phyloP scores from a whole-genome alignment of 768 basidiomycete genomes.

The Naematelia aurantialba region DNA sequence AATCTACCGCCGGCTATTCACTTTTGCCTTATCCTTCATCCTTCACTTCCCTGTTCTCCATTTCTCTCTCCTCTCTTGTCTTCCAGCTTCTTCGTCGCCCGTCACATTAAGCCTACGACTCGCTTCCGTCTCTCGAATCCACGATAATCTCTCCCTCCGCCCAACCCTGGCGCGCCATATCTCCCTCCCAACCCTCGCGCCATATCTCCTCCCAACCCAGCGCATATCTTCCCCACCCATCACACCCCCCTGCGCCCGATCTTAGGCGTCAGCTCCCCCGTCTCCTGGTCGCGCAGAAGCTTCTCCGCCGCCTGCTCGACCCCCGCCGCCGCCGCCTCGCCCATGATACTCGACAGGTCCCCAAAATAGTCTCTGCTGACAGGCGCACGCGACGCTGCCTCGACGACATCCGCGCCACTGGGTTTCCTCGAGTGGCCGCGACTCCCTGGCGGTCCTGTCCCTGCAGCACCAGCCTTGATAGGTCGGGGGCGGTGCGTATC shows the following conservation, averaged over 20 bases:
- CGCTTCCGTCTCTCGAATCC: too few species aligned
- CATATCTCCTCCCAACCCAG: neutral
- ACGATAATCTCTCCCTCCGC: too few species aligned
- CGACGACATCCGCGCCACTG: neutral
- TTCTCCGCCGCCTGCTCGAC: constrained; percentile 18
- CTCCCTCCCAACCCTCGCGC: too few species aligned
- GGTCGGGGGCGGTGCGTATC: constrained; percentile 76
- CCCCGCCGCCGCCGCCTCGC: constrained; percentile 14
- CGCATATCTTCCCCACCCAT: too few species aligned
- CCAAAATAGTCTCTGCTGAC: constrained; percentile 38
- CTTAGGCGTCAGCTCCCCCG: constrained; percentile 28
- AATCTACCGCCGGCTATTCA: too few species aligned
- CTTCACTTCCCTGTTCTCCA: too few species aligned
- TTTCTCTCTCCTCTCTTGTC: too few species aligned
- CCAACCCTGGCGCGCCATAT: too few species aligned
- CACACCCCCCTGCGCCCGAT: neutral
- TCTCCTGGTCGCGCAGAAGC: constrained; percentile 13
- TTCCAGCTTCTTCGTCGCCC: too few species aligned
- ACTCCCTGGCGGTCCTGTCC: too few species aligned
- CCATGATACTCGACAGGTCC: constrained; percentile 10
- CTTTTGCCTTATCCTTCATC: too few species aligned
- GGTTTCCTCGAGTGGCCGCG: neutral
- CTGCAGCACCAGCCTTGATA: constrained; percentile 7
- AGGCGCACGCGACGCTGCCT: neutral
- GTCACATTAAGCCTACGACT: too few species aligned